Base-by-base conservation (phyloP, 768 basidiomycete species). In the Thelephora aurantiotincta region DNA sequence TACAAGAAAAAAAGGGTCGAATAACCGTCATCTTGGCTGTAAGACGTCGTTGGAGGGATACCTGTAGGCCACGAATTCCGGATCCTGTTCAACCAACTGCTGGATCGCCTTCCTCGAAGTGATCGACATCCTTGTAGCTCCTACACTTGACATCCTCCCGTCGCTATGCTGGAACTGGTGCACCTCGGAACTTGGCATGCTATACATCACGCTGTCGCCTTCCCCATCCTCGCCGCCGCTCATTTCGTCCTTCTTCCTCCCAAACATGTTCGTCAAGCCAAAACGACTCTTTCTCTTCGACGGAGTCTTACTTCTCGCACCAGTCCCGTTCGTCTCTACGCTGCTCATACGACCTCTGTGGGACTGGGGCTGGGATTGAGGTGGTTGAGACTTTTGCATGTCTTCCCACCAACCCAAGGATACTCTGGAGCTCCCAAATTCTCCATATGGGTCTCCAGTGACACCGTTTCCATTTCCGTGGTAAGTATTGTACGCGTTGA, bases 51-150 rank as follows among this genome's bases (percentile, higher is more conserved):
- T 75, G 12, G 86, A 88, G 6, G 88, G 88, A 61, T 91, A 91
- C 35, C 87, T 77, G 60, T 90, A 89, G 3, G 87, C 84, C 50
- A 90, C 78, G 57, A 91, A 90, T 14, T 89, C 83, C 2, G 75
- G 63, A 59, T 88, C 86, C 62, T 85, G 88, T n/a, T 80, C 72
- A n/a, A 91, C 84, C 18, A 86, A 70, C 54, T 81, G 77, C 55
- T 85, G 83, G 47, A 87, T 68, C 43, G 77, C 77, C 66, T 78
- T 87, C 48, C 80, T 73, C 14, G 81, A 79, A 9, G 71, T 70
- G 16, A 78, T 66, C 36, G 82, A 83, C 69, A 78, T 68, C 46
- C 82, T 70, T 43, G 76, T 66, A 18, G 58, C 58, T 20, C 50
- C 49, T 18, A 41, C 22, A 5, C 38, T 14, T 9, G 22, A 41